These are phyloP conservation scores for Saturnispora dispora DNA, from an alignment of 805 yeast genomes.

Conservation along the genomic window DNA sequence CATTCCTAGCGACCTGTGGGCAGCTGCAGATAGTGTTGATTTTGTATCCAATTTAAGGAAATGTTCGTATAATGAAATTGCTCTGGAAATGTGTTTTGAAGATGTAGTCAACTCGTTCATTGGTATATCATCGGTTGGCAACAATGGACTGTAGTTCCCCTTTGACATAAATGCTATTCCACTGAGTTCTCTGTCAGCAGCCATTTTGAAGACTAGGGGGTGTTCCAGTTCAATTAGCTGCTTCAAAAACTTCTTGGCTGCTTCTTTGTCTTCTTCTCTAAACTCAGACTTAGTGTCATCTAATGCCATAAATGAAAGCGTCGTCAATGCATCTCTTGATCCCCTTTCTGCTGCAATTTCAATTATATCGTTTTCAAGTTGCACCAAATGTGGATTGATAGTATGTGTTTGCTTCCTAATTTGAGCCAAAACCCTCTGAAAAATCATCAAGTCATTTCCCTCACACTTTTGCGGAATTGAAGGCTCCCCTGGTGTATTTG, in stretches of 20 bases:
- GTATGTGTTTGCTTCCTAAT: constrained; percentile 54
- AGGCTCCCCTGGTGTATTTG: constrained; percentile 17
- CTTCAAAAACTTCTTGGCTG: constrained; percentile 55
- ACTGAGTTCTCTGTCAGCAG: constrained; percentile 62
- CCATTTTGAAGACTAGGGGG: constrained; percentile 66
- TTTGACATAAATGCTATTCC: constrained; percentile 2
- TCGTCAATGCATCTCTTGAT: constrained; percentile 67
- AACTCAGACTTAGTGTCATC: constrained; percentile 23
- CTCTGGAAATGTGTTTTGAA: constrained; percentile 30
- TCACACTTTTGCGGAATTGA: constrained; percentile 28
- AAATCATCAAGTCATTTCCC: constrained; percentile 54
- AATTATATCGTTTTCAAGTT: constrained; percentile 62
- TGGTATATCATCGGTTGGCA: constrained; percentile 11
- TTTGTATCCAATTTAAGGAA: constrained; percentile 49
- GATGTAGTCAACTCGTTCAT: constrained; percentile 9
- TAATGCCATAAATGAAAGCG: constrained; percentile 61
- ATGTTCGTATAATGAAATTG: constrained; percentile 48
- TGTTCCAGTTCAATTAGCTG: constrained; percentile 52
- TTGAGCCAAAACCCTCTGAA: constrained; percentile 58
- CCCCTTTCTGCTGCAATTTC: constrained; percentile 82
- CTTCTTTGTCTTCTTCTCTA: constrained; percentile 44
- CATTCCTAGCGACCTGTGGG: constrained; percentile 55
- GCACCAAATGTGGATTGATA: constrained; percentile 45
- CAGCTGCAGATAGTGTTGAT: constrained; percentile 61
- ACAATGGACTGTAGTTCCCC: constrained; percentile 7